These are phyloP conservation scores for Paspalum vaginatum DNA, from an alignment of 176 grass and related monocot species.

Conservation along the genomic window DNA sequence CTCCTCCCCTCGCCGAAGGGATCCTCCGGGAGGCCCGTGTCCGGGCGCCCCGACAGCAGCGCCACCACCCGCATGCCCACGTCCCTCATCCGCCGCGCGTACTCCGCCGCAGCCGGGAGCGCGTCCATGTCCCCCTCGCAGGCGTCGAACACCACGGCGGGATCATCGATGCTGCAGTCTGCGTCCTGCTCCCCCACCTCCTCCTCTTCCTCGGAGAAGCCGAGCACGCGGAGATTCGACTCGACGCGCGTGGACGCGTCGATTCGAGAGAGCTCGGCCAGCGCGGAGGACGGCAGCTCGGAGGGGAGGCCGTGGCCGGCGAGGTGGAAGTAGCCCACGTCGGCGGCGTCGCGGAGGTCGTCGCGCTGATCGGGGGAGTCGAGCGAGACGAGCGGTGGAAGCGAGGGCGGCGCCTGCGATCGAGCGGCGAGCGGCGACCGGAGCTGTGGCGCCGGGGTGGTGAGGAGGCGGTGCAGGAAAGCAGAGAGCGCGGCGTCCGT, in stretches of 20 bases:
- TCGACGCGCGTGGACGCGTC: constrained; percentile 5
- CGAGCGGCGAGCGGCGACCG: neutral
- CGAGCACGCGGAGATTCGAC: constrained; percentile 37
- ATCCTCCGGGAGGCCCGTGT: constrained; percentile 40
- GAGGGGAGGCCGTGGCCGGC: constrained; percentile 50
- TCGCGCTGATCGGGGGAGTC: constrained; percentile 3
- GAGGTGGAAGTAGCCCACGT: constrained; percentile 81
- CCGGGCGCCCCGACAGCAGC: constrained; percentile 42
- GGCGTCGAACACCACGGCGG: constrained; percentile 50
- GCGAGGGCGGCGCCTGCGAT: neutral
- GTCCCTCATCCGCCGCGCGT: constrained; percentile 55
- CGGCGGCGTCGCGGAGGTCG: constrained; percentile 49
- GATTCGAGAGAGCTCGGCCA: constrained; percentile 39
- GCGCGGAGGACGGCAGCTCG: constrained; percentile 48
- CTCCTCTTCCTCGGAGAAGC: constrained; percentile 43
- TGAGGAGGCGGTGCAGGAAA: constrained; percentile 58
- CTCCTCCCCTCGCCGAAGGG: constrained; percentile 52
- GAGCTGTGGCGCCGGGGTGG: constrained; percentile 22
- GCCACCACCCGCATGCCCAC: constrained; percentile 57
- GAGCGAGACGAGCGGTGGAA: constrained; percentile 50
- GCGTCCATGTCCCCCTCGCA: constrained; percentile 33
- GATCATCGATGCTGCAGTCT: constrained; percentile 20
- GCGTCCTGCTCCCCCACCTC: constrained; percentile 36
- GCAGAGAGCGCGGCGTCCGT: constrained; percentile 55
- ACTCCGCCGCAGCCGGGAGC: constrained; percentile 46